Evolutionary conservation across 352 stramenopile species (phyloP), one percentile per base, ranked within the genome.

Genomic region (Phytopythium kandeliae): DNA sequence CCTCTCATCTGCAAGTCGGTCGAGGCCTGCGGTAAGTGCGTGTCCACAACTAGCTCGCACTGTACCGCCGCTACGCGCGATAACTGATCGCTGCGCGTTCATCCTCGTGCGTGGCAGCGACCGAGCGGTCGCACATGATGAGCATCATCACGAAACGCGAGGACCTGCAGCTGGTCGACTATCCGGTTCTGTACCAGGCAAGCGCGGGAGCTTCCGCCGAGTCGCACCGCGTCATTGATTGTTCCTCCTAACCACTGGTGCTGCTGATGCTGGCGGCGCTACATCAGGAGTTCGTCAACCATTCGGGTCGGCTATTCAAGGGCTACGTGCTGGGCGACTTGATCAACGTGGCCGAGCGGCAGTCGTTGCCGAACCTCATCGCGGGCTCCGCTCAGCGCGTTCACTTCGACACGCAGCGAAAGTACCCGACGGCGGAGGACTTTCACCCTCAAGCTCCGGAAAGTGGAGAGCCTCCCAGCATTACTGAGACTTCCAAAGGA

Each of bases 261-360:
- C 9, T 59, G n/a, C 17, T 7, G n/a, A n/a, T n/a, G n/a, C n/a
- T n/a, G n/a, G n/a, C n/a, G n/a, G n/a, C n/a, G n/a, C n/a, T n/a
- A n/a, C n/a, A n/a, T n/a, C 45, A 92, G 80, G 78, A 91, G 50
- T 94, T 86, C 51, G 62, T 94, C 37, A 94, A 94, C 49, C 83
- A 94, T 55, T 87, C 74, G 43, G 69, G 65, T 8, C 67, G 77
- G 5, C 65, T 94, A 7, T 94, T 86, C 50, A 94, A 94, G 54
- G 83, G 83, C 37, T 94, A 94, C 54, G 80, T 92, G 38, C 62
- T 94, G 15, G 83, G 83, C 9, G 70, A 89, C 33, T 55, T 65
- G 37, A 88, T 92, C 54, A 78, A 86, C 31, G 76, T 92, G 22
- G 78, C 83, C 1, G 83, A 92, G 62, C 71, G 83, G 30, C 66